Percentiles rank a stretch among this genome's conserved stretches.
Evolutionary conservation across 1,139 yeast species (phyloP).

Genomic region (Saccharomycopsis hybrid): DNA sequence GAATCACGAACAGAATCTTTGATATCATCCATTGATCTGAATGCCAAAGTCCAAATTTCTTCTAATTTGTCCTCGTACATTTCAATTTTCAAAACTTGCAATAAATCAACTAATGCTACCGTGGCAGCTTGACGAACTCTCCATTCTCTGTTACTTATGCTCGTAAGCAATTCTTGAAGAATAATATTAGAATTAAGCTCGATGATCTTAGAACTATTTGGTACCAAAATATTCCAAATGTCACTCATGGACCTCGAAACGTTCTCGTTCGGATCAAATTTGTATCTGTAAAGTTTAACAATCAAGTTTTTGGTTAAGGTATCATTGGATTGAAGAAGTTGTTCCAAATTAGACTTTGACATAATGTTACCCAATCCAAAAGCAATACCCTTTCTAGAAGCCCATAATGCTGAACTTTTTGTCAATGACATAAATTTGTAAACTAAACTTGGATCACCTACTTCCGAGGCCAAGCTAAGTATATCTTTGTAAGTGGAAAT

Average conservation of each 20-base stretch:
- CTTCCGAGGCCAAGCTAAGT: conserved; percentile 78
- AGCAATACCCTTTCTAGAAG: conserved; percentile 89
- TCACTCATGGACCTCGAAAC: conserved; percentile 83
- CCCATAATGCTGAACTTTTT: conserved; percentile 83
- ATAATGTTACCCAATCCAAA: conserved; percentile 85
- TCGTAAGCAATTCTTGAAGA: conserved; percentile 53
- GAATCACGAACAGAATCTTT: conserved; percentile 88
- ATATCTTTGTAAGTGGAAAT: conserved; percentile 87
- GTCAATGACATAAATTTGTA: conserved; percentile 94
- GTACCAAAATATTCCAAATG: conserved; percentile 74
- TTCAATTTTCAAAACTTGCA: conserved; percentile 53
- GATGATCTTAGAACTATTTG: conserved; percentile 53
- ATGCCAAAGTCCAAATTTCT: conserved; percentile 81
- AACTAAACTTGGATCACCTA: conserved; percentile 91
- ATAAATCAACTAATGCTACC: conserved; percentile 61
- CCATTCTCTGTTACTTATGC: conserved; percentile 88
- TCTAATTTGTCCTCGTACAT: conserved; percentile 50
- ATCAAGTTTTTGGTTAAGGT: conserved; percentile 54
- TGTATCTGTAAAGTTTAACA: conserved; percentile 77
- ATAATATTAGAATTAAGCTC: conserved; percentile 51
- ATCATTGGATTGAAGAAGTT: conserved; percentile 49
- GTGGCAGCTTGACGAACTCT: conserved; percentile 88
- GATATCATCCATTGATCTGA: conserved; percentile 87
- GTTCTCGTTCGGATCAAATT: conserved; percentile 72
- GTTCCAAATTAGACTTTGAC: conserved; percentile 69